A percentile compares a stretch with the other conserved stretches of the same genome.
These are phyloP conservation scores for Phytophthora ramorum DNA, from an alignment of 352 stramenopile species.

Conservation along the genomic window DNA sequence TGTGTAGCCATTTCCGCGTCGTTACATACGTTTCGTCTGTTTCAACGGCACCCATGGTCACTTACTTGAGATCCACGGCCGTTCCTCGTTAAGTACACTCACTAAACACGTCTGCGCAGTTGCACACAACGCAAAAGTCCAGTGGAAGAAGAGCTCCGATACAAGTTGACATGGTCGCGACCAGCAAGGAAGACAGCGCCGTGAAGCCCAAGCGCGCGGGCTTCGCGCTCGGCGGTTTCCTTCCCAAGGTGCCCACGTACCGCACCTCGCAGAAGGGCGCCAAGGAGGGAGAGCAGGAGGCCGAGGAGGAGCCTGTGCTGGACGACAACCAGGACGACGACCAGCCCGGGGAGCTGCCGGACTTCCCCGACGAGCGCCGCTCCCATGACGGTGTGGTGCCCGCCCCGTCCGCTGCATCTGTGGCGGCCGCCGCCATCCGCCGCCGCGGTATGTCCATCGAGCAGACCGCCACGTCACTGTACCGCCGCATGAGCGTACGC, in stretches of 20 bases:
- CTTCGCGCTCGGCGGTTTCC: conserved; percentile 61
- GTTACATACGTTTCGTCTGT: background rate
- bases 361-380: conserved; percentile 49
- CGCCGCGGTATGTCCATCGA: conserved; percentile 63
- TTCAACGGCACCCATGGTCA: background rate
- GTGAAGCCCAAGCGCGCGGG: conserved; percentile 56
- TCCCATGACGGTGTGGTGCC: conserved; percentile 50
- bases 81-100: background rate
- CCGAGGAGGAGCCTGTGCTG: conserved; percentile 35
- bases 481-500: conserved; percentile 61
- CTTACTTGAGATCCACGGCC: background rate
- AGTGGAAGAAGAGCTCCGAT: conserved; percentile 21
- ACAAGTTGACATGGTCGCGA: conserved; percentile 44
- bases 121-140: conserved; percentile 37
- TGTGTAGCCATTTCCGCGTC: background rate
- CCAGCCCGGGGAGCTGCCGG: conserved; percentile 53
- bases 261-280: conserved; percentile 44
- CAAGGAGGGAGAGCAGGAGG: conserved; percentile 38
- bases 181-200: conserved; percentile 39
- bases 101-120: background rate
- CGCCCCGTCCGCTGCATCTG: conserved; percentile 38
- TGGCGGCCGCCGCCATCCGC: conserved; percentile 36
- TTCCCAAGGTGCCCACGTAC: conserved; percentile 68
- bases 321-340: conserved; percentile 48
- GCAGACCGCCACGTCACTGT: conserved; percentile 56